phyloP scores from a whole-genome alignment of 2,329 filamentous ascomycete species.

The Colletotrichum sp. region DNA sequence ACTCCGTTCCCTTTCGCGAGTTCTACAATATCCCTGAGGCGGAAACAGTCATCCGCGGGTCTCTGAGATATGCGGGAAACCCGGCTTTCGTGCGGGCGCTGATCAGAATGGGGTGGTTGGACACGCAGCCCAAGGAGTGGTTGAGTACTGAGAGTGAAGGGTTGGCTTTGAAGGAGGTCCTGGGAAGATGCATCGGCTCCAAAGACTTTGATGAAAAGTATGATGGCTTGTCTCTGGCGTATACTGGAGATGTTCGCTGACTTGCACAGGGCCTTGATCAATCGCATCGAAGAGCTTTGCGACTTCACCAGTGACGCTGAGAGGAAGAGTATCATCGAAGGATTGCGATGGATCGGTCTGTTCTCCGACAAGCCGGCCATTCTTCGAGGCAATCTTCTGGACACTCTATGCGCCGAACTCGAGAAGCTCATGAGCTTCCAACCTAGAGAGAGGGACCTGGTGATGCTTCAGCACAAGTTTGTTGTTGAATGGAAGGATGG shows the following conservation, averaged over 20 bases:
- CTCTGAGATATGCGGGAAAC: slow-evolving; percentile 72
- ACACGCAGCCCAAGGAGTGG: slow-evolving; percentile 26
- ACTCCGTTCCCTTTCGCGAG: slow-evolving; percentile 70
- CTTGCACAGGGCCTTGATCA: slow-evolving; percentile 45
- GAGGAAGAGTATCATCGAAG: slow-evolving; percentile 66
- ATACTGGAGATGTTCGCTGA: neutral
- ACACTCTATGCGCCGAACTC: slow-evolving; percentile 74
- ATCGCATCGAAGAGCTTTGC: slow-evolving; percentile 66
- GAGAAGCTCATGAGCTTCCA: slow-evolving; percentile 77
- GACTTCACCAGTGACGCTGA: slow-evolving; percentile 65
- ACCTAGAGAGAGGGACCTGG: slow-evolving; percentile 67
- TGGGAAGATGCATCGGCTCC: slow-evolving; percentile 69
- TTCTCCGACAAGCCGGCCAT: slow-evolving; percentile 59
- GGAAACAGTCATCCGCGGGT: slow-evolving; percentile 70
- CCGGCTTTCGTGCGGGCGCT: slow-evolving; percentile 71
- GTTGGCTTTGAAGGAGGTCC: slow-evolving; percentile 74
- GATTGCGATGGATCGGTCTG: slow-evolving; percentile 68
- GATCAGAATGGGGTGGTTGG: slow-evolving; percentile 71
- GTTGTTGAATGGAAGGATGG: slow-evolving; percentile 72
- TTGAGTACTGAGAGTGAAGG: slow-evolving; percentile 84
- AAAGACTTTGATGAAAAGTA: slow-evolving; percentile 75
- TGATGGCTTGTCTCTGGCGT: neutral
- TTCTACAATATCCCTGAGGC: slow-evolving; percentile 74
- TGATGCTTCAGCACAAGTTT: slow-evolving; percentile 70
- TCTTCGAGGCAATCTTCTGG: slow-evolving; percentile 68